Evolutionary conservation across 129 eudicot genomes (phyloP), one percentile per base, ranked within the genome.

Genomic region (Pittosporum tobira): DNA sequence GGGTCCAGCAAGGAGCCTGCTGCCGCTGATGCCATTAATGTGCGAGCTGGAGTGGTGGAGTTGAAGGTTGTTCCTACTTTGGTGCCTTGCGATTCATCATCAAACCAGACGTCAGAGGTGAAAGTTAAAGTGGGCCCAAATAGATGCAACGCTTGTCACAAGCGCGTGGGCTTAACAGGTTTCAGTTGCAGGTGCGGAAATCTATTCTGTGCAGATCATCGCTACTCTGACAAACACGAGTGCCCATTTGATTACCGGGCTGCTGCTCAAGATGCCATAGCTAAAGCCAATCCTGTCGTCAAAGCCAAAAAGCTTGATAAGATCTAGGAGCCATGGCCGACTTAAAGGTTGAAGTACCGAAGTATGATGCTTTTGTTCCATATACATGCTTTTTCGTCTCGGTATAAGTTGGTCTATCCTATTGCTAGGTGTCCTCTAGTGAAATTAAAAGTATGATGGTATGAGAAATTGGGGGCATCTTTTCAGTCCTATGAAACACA

Each of bases 271-370:
- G 84, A 77, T 48, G 87, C 94, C 6, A 84, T 84, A 15, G 87
- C 87, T 1, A 79, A 84, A 50, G 87, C 87, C 13, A 84, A 84
- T 61, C 94, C 94, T 18, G 74, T 84, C 47, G 81, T 84, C 48
- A 80, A 79, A 71, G 87, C 94, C 7, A 81, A 80, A 52, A 84
- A 84, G 79, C 79, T 84, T 12, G 87, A 80, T 30, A 84, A 84
- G 75, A 80, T 84, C 62, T 84, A 79, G 43, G 58, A 51, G 18
- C 24, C 21, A 48, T 9, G 65, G 58, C 4, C 12, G 57, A 37
- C 51, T 60, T 23, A 23, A 69, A n/a, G n/a, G n/a, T n/a, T 45
- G 11, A 12, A 24, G 65, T 53, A 55, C 38, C n/a, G 64, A 70
- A 48, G 58, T 77, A 66, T 62, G 71, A 43, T 63, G 48, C 29